Conservation (phyloP, 768 basidiomycete species). For the Serendipita sp. region DNA sequence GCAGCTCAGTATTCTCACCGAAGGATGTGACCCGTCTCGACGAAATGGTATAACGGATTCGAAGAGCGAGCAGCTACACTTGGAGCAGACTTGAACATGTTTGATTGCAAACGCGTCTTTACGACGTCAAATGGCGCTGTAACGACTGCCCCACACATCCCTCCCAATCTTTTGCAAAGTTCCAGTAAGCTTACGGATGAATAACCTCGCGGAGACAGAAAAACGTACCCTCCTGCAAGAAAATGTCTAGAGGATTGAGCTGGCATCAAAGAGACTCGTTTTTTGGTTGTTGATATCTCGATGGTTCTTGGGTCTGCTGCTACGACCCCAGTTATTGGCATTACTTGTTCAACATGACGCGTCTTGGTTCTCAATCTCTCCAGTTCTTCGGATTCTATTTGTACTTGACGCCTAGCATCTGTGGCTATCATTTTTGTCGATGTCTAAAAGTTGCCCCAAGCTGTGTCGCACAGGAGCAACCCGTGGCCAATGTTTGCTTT, state of each 20-base stretch:
- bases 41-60: slow-evolving; percentile 77
- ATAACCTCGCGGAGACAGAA: not conserved
- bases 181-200: not conserved
- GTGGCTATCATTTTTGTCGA: not conserved
- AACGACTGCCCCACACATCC: slow-evolving; percentile 93
- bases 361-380: not conserved
- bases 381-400: not conserved
- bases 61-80: slow-evolving; percentile 22
- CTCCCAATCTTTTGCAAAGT: slow-evolving; percentile 62
- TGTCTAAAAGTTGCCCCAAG: not conserved
- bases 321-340: not conserved
- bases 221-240: slow-evolving; percentile 67
- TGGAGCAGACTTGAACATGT: slow-evolving; percentile 44
- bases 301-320: not conserved
- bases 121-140: slow-evolving; percentile 98
- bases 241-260: slow-evolving; percentile 76
- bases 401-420: not conserved
- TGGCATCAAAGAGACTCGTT: slow-evolving; percentile 24
- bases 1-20: slow-evolving; percentile 32
- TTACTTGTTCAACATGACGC: not conserved
- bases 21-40: slow-evolving; percentile 83
- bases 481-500: too few species aligned
- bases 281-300: not conserved
- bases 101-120: slow-evolving; percentile 91
- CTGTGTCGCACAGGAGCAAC: not conserved